Evolutionary conservation across 2,329 filamentous ascomycete species (phyloP).

Genomic region (Chaetomiaceae sp.): DNA sequence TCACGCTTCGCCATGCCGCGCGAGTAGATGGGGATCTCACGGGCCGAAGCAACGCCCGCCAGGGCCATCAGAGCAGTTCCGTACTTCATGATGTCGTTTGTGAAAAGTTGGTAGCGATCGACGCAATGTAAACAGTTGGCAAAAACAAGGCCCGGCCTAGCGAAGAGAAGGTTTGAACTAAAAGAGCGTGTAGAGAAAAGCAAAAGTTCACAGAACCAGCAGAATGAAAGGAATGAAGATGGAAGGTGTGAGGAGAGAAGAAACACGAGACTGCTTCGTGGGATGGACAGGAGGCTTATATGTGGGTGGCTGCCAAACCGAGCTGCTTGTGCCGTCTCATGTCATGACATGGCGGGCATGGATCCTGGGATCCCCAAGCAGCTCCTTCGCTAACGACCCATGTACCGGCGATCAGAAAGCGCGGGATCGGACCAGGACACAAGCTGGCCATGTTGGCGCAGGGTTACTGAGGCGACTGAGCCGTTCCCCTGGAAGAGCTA

Average conservation of each 20-base stretch:
- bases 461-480: constrained; percentile 10
- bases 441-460: constrained; percentile 2
- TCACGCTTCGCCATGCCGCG: constrained; percentile 35
- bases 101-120: constrained; percentile 19
- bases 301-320: background rate
- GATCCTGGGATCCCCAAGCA: constrained; percentile 18
- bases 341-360: constrained; percentile 22
- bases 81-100: constrained; percentile 33
- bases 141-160: constrained; percentile 28
- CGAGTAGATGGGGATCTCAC: constrained; percentile 27
- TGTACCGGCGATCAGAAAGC: constrained; percentile 19
- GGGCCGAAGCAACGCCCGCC: constrained; percentile 29
- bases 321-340: constrained; percentile 19
- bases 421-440: constrained; percentile 2
- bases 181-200: constrained; percentile 27
- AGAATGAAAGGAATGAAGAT: constrained; percentile 24
- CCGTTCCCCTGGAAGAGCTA: constrained; percentile 20
- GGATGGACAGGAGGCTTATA: constrained; percentile 15
- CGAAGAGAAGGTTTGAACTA: constrained; percentile 18
- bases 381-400: constrained; percentile 12
- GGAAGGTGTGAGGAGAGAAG: constrained; percentile 21
- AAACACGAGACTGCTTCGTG: constrained; percentile 1
- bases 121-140: constrained; percentile 14
- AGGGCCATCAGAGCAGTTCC: constrained; percentile 29
- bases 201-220: constrained; percentile 32